Evolutionary conservation across 2,329 filamentous ascomycete genomes (phyloP).

Genomic region (Tolypocladium nubicola): DNA sequence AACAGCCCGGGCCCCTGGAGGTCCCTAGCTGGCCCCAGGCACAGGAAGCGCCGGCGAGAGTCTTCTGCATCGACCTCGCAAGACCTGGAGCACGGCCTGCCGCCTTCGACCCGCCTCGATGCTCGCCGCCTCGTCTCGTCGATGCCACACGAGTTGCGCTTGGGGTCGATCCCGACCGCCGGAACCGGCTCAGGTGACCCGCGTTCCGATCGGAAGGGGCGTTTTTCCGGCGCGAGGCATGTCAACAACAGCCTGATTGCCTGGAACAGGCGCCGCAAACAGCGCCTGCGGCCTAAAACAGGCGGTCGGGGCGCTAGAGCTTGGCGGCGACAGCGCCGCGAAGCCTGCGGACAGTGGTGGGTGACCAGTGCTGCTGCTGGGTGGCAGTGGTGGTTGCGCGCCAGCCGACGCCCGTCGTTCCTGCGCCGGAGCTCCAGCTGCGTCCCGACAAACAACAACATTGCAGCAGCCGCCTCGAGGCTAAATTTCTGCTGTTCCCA

Average conservation of each 20-base stretch:
- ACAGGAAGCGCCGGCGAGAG: neutral
- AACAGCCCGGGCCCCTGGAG: neutral
- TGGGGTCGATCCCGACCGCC: neutral
- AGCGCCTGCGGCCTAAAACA: neutral
- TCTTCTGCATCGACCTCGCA: neutral
- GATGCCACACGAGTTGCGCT: neutral
- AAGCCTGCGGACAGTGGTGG: neutral
- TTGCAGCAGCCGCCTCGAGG: conserved; percentile 5
- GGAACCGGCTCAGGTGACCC: neutral
- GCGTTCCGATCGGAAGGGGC: neutral
- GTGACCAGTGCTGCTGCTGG: neutral
- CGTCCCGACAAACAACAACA: conserved; percentile 5
- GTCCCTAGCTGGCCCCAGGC: neutral
- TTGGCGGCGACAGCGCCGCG: neutral
- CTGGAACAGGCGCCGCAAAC: neutral
- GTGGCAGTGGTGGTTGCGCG: neutral
- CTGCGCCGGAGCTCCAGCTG: neutral
- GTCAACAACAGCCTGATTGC: neutral
- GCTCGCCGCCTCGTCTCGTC: neutral
- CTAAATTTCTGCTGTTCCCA: conserved; percentile 11
- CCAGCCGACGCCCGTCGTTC: neutral
- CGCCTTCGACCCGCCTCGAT: neutral
- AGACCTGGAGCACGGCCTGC: neutral
- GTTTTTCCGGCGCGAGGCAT: neutral
- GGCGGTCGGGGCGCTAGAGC: neutral